Evolutionary conservation across 2,329 filamentous ascomycete species (phyloP).

Genomic region (Xylaria sp.): DNA sequence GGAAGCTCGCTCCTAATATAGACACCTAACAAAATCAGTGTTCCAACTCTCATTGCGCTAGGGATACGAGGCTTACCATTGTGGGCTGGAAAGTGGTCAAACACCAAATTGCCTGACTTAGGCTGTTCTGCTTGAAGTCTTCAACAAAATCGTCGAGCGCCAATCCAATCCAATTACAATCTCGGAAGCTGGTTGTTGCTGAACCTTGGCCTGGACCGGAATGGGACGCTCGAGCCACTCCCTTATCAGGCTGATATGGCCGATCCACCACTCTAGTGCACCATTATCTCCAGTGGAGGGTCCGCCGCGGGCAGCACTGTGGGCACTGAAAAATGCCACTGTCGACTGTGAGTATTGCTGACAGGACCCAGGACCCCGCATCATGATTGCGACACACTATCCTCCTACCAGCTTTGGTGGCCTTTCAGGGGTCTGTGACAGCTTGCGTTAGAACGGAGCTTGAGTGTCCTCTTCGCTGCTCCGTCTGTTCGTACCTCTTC

Average conservation of each 20-base stretch:
- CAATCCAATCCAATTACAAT: slow-evolving; percentile 16
- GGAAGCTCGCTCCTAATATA: slow-evolving; percentile 87
- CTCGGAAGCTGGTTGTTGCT: slow-evolving; percentile 26
- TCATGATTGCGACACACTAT: slow-evolving; percentile 30
- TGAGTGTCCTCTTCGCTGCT: slow-evolving; percentile 44
- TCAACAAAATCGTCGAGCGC: slow-evolving; percentile 14
- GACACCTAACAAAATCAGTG: slow-evolving; percentile 69
- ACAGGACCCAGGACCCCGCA: slow-evolving; percentile 39
- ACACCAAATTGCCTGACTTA: slow-evolving; percentile 20
- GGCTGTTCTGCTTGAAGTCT: slow-evolving; percentile 18
- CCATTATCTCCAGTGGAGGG: not conserved
- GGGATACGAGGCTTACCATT: slow-evolving; percentile 31
- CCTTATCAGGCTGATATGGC: slow-evolving; percentile 34
- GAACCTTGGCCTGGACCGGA: slow-evolving; percentile 3
- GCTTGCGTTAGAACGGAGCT: slow-evolving; percentile 36
- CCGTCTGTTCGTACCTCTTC: slow-evolving; percentile 15
- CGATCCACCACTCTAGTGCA: slow-evolving; percentile 9
- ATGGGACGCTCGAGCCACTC: slow-evolving; percentile 31
- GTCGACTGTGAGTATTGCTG: no score
- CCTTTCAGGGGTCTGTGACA: slow-evolving; percentile 38
- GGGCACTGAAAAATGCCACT: not conserved
- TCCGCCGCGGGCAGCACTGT: not conserved
- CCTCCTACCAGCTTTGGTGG: slow-evolving; percentile 18
- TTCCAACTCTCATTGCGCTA: not conserved
- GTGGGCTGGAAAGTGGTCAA: slow-evolving; percentile 19